Percentiles rank a stretch among this genome's conserved stretches.
Conservation (phyloP, 148 eudicot genomes). For the Mesembryanthemum crystallinum region DNA sequence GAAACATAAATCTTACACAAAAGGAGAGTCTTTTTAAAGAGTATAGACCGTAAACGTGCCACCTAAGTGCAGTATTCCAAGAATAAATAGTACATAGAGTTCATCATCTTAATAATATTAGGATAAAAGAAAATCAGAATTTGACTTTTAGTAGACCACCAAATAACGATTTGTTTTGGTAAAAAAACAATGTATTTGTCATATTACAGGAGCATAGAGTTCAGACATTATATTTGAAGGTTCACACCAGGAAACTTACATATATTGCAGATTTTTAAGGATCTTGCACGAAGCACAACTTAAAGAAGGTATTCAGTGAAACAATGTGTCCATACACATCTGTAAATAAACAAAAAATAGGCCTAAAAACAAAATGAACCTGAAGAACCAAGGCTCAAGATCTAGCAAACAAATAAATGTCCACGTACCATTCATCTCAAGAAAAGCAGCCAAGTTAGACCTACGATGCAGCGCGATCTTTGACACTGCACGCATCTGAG, state of each 20-base stretch:
- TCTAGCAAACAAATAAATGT: neutral
- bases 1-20: neutral
- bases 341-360: neutral
- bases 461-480: constrained; percentile 94
- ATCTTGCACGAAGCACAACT: no score
- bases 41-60: neutral
- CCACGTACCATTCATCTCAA: constrained; percentile 79
- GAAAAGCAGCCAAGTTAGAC: constrained; percentile 75
- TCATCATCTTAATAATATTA: neutral
- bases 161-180: no score
- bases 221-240: no score
- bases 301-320: no score
- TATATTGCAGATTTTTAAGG: no score
- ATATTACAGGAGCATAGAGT: no score
- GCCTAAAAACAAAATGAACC: neutral
- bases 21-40: no score
- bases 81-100: neutral
- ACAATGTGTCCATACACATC: no score
- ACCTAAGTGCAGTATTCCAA: neutral
- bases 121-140: neutral
- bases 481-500: constrained; percentile 97
- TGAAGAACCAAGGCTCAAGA: neutral
- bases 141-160: no score
- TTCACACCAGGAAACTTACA: no score
- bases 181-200: no score